These are phyloP conservation scores for Botryotinia narcissicola DNA, from an alignment of 2,329 filamentous ascomycete species.

Conservation along the genomic window DNA sequence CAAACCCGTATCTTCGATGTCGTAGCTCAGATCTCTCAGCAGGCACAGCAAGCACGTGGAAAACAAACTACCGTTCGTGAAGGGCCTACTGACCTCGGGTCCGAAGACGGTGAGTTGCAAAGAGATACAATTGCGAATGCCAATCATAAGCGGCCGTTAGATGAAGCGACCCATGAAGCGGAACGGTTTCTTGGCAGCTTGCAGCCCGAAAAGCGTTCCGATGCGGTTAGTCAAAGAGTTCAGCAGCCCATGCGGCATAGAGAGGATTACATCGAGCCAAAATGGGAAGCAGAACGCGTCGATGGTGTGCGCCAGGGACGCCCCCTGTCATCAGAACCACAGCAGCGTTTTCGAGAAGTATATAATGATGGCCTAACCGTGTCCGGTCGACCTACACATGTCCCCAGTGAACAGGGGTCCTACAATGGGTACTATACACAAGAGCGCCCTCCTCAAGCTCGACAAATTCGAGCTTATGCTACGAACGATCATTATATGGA, in stretches of 20 bases:
- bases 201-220: slow-evolving; percentile 28
- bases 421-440: slow-evolving; percentile 27
- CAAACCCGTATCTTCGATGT: slow-evolving; percentile 34
- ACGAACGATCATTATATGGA: slow-evolving; percentile 34
- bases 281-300: slow-evolving; percentile 27
- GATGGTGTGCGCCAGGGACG: slow-evolving; percentile 22
- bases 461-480: slow-evolving; percentile 28
- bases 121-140: slow-evolving; percentile 20
- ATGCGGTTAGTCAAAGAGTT: neutral
- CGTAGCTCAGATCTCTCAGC: slow-evolving; percentile 35
- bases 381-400: slow-evolving; percentile 21
- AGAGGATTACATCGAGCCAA: slow-evolving; percentile 21
- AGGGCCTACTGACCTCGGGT: slow-evolving; percentile 36
- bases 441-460: slow-evolving; percentile 26
- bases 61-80: slow-evolving; percentile 24
- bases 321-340: slow-evolving; percentile 25
- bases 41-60: slow-evolving; percentile 32
- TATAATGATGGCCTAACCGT: slow-evolving; percentile 25
- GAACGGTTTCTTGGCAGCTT: slow-evolving; percentile 43
- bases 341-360: slow-evolving; percentile 23
- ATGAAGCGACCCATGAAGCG: slow-evolving; percentile 39
- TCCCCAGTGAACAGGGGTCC: slow-evolving; percentile 19
- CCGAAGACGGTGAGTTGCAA: slow-evolving; percentile 42
- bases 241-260: slow-evolving; percentile 23
- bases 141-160: slow-evolving; percentile 20